These are phyloP conservation scores for Sungouiella blattae DNA, from an alignment of 805 yeast species.

Conservation along the genomic window DNA sequence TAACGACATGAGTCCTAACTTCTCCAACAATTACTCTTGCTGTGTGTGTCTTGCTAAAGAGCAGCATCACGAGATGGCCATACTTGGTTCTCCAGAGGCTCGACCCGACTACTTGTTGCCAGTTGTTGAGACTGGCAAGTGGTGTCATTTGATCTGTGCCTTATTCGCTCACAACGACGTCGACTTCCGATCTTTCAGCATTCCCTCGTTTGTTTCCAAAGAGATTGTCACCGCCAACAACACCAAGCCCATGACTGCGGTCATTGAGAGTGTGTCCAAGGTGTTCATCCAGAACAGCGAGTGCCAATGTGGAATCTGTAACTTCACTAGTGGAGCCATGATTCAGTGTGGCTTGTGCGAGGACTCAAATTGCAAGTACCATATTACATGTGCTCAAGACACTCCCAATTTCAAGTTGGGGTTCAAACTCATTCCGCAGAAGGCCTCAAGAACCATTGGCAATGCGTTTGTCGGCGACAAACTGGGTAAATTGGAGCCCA, in stretches of 20 bases:
- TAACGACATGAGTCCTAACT: slow-evolving; percentile 61
- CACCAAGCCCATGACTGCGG: slow-evolving; percentile 7
- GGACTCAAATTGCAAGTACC: slow-evolving; percentile 25
- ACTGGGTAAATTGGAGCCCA: slow-evolving; percentile 43
- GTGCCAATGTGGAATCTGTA: slow-evolving; percentile 44
- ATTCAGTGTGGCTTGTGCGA: slow-evolving; percentile 45
- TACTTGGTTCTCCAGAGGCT: slow-evolving; percentile 37
- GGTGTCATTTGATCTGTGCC: slow-evolving; percentile 81
- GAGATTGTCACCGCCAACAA: slow-evolving; percentile 4
- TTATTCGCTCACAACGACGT: slow-evolving; percentile 45
- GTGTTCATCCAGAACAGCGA: slow-evolving; percentile 25
- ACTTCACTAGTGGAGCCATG: slow-evolving; percentile 47
- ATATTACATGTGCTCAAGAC: slow-evolving; percentile 60
- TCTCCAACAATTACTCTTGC: slow-evolving; percentile 59
- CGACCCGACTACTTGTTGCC: slow-evolving; percentile 67
- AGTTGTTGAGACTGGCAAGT: slow-evolving; percentile 55
- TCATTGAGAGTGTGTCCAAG: slow-evolving; percentile 28
- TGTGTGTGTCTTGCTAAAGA: slow-evolving; percentile 60
- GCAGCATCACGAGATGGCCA: slow-evolving; percentile 42
- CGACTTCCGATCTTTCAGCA: slow-evolving; percentile 10
- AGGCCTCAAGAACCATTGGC: slow-evolving; percentile 12
- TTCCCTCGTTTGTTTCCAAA: slow-evolving; percentile 9
- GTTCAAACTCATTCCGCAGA: slow-evolving; percentile 38
- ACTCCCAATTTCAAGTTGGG: slow-evolving; percentile 48
- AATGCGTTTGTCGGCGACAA: slow-evolving; percentile 18